Base-by-base conservation (phyloP, 169 alveolate species). In the Cryptosporidium xiaoi region DNA sequence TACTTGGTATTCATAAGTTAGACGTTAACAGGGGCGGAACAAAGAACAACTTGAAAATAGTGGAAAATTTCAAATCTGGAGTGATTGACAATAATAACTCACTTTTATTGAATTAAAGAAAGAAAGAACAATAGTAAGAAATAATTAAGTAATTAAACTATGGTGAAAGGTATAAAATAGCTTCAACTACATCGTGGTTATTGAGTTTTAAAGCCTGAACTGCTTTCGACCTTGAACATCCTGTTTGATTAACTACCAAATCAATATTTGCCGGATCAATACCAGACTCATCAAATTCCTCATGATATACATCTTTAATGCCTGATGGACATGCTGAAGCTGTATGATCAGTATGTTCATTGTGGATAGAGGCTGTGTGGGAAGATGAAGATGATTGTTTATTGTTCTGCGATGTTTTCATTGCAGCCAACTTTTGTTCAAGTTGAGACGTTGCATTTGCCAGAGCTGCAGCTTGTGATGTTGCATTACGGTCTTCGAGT, bases 121-220 rank as follows among this genome's bases (percentile, higher is more conserved):
- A 40, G 10, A 6, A 40, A 40, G 1, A 8, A 40, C 13, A 1
- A 40, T 6, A 40, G 10, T 8, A 40, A 40, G 27, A 40, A 8
- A 8, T 40, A 40, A 40, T 40, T 40, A 6, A 24, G 1, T 40
- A 6, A 40, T 8, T 40, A 40, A 40, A 40, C 56, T 16, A 77
- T 58, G 89, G 84, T 10, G 91, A 71, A 71, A 91, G 90, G 65
- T 92, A 67, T 83, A 94, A 69, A 71, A 94, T 93, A 51, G 97
- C 98, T 71, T 93, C 93, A 34, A 95, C 97, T 77, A 94, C 91
- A 64, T 95, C 98, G 89, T 93, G 92, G 82, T 93, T 95, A 82
- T 94, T 82, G 18, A 90, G 92, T 83, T 92, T 90, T 5, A 96
- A 92, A 4, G 97, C 98, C 82, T 89, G 83, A 36, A 95, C 94